Conservation (phyloP, 257 asterid species). For the Coffea eugenioides region DNA sequence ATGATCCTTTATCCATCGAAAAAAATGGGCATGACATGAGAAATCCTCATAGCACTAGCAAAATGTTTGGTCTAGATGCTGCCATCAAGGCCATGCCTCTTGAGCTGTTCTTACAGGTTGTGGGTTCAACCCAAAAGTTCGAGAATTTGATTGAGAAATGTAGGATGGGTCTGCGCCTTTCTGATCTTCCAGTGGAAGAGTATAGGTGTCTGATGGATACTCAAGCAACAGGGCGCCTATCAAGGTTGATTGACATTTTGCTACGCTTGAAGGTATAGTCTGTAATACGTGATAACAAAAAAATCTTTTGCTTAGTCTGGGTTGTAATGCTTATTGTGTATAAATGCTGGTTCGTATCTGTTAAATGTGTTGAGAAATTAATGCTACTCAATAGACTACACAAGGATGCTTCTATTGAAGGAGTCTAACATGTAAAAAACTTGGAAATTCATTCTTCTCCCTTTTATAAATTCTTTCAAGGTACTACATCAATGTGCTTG, state of each 20-base stretch:
- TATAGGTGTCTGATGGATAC: slow-evolving; percentile 65
- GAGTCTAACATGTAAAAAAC: not conserved
- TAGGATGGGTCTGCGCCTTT: slow-evolving; percentile 58
- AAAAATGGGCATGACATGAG: slow-evolving; percentile 45
- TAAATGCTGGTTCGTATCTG: not conserved
- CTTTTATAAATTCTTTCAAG: not conserved
- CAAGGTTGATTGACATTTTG: slow-evolving; percentile 68
- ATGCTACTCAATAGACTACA: not conserved
- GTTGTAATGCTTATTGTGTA: slow-evolving; percentile 3
- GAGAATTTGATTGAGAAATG: slow-evolving; percentile 71
- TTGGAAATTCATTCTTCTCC: not conserved
- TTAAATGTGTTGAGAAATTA: not conserved
- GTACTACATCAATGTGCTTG: not conserved
- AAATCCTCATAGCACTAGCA: slow-evolving; percentile 78
- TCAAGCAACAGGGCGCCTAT: slow-evolving; percentile 69
- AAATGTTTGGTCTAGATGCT: slow-evolving; percentile 57
- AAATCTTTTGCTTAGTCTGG: not conserved
- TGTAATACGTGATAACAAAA: not conserved
- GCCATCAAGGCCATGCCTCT: slow-evolving; percentile 81
- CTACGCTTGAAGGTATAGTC: slow-evolving; percentile 74
- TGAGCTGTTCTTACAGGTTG: slow-evolving; percentile 80
- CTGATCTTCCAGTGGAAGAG: slow-evolving; percentile 71
- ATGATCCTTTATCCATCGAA: slow-evolving; percentile 47
- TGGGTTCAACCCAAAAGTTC: slow-evolving; percentile 66
- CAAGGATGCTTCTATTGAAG: not conserved